Evolutionary conservation across 257 asterid species (phyloP).

Genomic region (Fraxinus americana): DNA sequence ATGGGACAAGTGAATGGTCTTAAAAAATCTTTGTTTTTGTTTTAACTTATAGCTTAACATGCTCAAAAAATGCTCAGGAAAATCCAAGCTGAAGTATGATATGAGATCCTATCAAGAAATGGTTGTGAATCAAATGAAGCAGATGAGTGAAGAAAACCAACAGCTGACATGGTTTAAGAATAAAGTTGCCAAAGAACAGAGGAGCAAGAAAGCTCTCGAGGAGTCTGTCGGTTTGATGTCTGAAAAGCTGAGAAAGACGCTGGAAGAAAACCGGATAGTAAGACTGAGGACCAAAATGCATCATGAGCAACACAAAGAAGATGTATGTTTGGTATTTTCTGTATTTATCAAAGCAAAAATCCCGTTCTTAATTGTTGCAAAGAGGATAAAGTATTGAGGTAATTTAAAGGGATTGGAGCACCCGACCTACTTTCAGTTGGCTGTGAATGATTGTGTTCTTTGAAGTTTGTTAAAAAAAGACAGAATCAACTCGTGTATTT

Average conservation of each 20-base stretch:
- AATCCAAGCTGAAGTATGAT: conserved; percentile 62
- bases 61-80: conserved; percentile 40
- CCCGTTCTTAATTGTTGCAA: conserved; percentile 3
- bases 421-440: conserved; percentile 11
- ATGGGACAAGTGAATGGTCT: background rate
- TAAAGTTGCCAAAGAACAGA: conserved; percentile 50
- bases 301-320: conserved; percentile 63
- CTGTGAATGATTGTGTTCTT: background rate
- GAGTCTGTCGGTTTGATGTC: conserved; percentile 35
- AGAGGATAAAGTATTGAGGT: background rate
- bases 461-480: background rate
- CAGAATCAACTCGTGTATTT: background rate
- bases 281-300: conserved; percentile 49
- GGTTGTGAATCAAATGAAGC: conserved; percentile 59
- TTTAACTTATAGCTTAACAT: conserved; percentile 10
- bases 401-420: background rate
- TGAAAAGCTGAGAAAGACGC: conserved; percentile 45
- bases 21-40: conserved; percentile 6
- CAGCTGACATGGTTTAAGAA: conserved; percentile 48
- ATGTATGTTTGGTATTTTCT: conserved; percentile 49
- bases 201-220: conserved; percentile 50
- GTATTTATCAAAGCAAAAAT: background rate
- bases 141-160: conserved; percentile 77
- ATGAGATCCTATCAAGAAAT: conserved; percentile 53
- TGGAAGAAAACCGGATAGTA: conserved; percentile 48